Conservation (phyloP, 2,329 filamentous ascomycete species). For the Hymenoscyphus repandus region DNA sequence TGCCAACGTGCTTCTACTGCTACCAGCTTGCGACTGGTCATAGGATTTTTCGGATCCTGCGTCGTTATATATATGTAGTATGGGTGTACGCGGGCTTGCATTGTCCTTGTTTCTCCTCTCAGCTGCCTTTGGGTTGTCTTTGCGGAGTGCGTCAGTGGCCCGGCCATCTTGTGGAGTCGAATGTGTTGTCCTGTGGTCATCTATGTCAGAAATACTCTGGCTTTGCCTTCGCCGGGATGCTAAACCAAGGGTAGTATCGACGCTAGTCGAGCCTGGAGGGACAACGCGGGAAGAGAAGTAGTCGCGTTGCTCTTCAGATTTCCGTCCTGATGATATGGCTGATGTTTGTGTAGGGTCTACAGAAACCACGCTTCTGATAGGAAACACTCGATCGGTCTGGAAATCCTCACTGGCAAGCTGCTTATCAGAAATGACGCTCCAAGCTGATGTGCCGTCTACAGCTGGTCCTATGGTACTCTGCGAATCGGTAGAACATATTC, state of each 20-base stretch:
- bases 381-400: slow-evolving; percentile 28
- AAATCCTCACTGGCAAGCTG: slow-evolving; percentile 9
- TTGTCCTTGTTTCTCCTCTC: background rate
- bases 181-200: background rate
- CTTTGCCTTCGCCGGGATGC: background rate
- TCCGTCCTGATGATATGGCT: slow-evolving; percentile 10
- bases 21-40: slow-evolving; percentile 5
- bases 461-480: too few relatives aligned
- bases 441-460: too few relatives aligned
- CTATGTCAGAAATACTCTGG: background rate
- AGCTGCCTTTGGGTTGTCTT: background rate
- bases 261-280: slow-evolving; percentile 1
- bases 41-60: slow-evolving; percentile 24
- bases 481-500: too few relatives aligned
- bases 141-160: background rate
- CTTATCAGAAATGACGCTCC: too few relatives aligned
- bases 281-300: slow-evolving; percentile 14
- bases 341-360: slow-evolving; percentile 26
- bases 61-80: slow-evolving; percentile 25
- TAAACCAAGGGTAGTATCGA: slow-evolving; percentile 1
- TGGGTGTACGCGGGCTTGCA: background rate
- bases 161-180: background rate
- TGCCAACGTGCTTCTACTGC: slow-evolving; percentile 1
- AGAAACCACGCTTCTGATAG: slow-evolving; percentile 27
- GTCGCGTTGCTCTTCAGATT: slow-evolving; percentile 14